Base-by-base conservation (phyloP, 2,329 filamentous ascomycete genomes). In the Fusarium beomiforme region DNA sequence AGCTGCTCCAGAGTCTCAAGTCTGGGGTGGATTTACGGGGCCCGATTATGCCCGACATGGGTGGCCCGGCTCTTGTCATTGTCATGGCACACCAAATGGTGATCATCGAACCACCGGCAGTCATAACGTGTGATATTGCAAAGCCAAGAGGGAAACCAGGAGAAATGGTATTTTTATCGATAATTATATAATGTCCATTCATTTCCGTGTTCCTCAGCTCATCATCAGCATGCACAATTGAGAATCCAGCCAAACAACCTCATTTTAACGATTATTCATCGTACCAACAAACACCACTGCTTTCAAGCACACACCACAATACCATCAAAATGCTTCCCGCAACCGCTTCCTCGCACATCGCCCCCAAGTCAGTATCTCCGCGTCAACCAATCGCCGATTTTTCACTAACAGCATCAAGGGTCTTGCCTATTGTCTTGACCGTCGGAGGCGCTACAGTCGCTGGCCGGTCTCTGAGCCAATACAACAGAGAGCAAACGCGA, bases 71-170 rank as follows among this genome's bases (percentile, higher is more conserved):
- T n/a, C 26, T 53, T n/a, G 54, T 43, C 49, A 33, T 41, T 51
- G 42, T 71, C 67, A 64, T 63, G 44, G 59, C 44, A 68, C 63
- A 68, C 23, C 39, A 26, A 67, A 65, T 49, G 67, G 51, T 70
- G 53, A 75, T 71, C 43, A 69, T 75, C 73, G 72, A 66, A 64
- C 72, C 73, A 75, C 68, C 39, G 39, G 66, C 57, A 59, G 49
- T 74, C 43, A 71, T 46, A 72, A 75, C 73, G 61, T 66, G 66
- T 64, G 60, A 72, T 62, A 46, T 42, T 24, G 42, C 9, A 19
- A 39, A n/a, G 23, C 43, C 49, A 34, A 33, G 56, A 23, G 39
- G 37, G 21, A 63, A 57, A 43, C 57, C 39, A 69, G 56, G 50
- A 51, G 51, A 54, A 31, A 17, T 47, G 6, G 10, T 4, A 41